phyloP scores from a whole-genome alignment of 768 basidiomycete genomes.

The Termitomyces sp. region DNA sequence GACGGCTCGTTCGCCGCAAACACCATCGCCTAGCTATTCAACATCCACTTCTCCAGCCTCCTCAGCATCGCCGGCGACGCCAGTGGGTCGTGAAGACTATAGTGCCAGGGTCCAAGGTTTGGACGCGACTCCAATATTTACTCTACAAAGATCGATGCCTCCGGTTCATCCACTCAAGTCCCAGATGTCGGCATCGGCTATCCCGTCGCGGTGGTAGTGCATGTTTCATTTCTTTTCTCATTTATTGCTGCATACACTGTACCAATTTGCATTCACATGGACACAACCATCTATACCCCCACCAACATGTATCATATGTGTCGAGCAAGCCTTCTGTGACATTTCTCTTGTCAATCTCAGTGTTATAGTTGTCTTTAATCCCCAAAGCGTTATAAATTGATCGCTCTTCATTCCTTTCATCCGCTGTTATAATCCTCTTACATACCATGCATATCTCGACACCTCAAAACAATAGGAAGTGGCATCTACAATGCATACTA shows the following conservation, averaged over 20 bases:
- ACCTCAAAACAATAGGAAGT: background rate
- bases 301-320: conserved; percentile 7
- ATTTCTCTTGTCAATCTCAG: background rate
- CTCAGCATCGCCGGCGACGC: conserved; percentile 59
- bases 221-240: conserved; percentile 16
- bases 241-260: conserved; percentile 16
- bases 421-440: background rate
- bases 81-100: conserved; percentile 46
- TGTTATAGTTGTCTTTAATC: background rate
- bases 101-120: conserved; percentile 45
- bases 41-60: conserved; percentile 56
- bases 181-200: conserved; percentile 64
- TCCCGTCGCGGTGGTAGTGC: conserved; percentile 56
- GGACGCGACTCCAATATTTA: conserved; percentile 36
- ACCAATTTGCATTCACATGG: conserved; percentile 11
- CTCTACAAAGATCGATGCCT: conserved; percentile 27
- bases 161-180: conserved; percentile 44
- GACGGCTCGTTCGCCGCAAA: conserved; percentile 41
- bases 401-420: conserved; percentile 3
- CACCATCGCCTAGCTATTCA: conserved; percentile 51
- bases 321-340: conserved; percentile 4
- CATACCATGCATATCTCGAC: background rate
- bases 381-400: conserved; percentile 2
- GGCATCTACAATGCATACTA: background rate
- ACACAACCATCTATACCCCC: conserved; percentile 11